Base-by-base conservation (phyloP, 805 yeast genomes). In the Komagataella mondaviorum region DNA sequence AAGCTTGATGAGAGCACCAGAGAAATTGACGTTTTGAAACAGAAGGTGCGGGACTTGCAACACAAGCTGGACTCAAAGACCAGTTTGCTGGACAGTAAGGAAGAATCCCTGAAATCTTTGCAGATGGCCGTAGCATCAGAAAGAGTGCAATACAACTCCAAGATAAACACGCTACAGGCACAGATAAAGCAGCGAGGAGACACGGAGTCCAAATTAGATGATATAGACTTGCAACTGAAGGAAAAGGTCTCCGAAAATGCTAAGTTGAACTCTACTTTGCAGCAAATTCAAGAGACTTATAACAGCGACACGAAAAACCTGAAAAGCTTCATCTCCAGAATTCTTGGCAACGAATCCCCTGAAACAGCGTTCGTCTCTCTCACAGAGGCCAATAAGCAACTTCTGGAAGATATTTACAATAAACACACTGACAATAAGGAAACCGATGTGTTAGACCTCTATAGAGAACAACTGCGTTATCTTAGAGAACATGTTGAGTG, bases 391-490 rank as follows among this genome's bases (percentile, higher is more conserved):
- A 30, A 30, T 30, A 30, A 30, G 14, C 14, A 30, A 8, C 39
- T 30, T 8, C 14, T 30, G 39, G 6, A 10, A 30, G 39, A 30
- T 30, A 30, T 30, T 8, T 30, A 30, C 14, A 30, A 30, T 30
- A 30, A 30, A 30, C 39, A 30, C 39, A 10, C 39, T 30, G 14
- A 30, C 39, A 30, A 30, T 30, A 30, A 30, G 39, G 39, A 30
- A 5, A 30, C 3, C 14, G 39, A 30, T 10, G 39, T 30, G 39
- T 30, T 30, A 14, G 39, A 59, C 12, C 22, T 64, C 30, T 59
- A 61, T 46, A 57, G 67, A 45, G 55, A 57, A n/a, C 69, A 66
- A 51, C 62, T 66, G 3, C 56, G 55, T 48, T 36, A 46, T 7
- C 53, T 66, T 45, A 56, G 56, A 48, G 46, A 54, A 10, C 55